A percentile compares a stretch with the other conserved stretches of the same genome.
phyloP scores from a whole-genome alignment of 1,284 basidiomycete genomes.

The Ganoderma lucidum region DNA sequence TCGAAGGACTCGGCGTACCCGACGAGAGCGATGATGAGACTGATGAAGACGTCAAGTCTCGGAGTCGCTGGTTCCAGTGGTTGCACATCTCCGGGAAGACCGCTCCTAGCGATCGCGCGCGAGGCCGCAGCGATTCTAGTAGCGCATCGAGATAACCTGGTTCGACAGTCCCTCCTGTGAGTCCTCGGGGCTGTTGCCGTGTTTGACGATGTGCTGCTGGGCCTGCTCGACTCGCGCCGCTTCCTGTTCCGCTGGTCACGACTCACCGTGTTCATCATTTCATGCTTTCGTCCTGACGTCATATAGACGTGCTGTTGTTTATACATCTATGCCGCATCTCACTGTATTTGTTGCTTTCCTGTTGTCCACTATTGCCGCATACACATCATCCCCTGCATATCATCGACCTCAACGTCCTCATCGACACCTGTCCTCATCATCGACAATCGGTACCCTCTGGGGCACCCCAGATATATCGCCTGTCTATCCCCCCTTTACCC shows the following conservation, averaged over 20 bases:
- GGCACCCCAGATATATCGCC: slow-evolving; percentile 9
- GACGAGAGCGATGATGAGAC: slow-evolving; percentile 49
- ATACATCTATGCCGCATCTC: slow-evolving; percentile 18
- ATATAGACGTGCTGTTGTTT: slow-evolving; percentile 19
- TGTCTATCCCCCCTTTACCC: slow-evolving; percentile 10
- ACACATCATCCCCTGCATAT: slow-evolving; percentile 20
- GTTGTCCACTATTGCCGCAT: slow-evolving; percentile 19
- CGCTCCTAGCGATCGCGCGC: slow-evolving; percentile 23
- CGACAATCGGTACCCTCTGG: slow-evolving; percentile 20
- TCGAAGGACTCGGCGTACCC: slow-evolving; percentile 75
- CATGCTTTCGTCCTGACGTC: slow-evolving; percentile 6
- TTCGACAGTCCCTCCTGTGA: slow-evolving; percentile 16
- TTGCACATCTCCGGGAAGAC: slow-evolving; percentile 29
- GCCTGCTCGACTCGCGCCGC: slow-evolving; percentile 13
- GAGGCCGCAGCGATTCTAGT: slow-evolving; percentile 31
- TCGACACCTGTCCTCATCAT: slow-evolving; percentile 12
- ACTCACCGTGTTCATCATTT: slow-evolving; percentile 16
- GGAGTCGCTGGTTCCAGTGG: slow-evolving; percentile 39
- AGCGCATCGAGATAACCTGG: slow-evolving; percentile 33
- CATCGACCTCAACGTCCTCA: slow-evolving; percentile 26
- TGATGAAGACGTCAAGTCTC: slow-evolving; percentile 36
- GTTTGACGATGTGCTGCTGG: slow-evolving; percentile 23
- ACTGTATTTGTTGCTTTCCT: slow-evolving; percentile 26
- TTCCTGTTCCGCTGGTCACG: slow-evolving; percentile 23
- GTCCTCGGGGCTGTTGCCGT: slow-evolving; percentile 23